phyloP scores from a whole-genome alignment of 768 basidiomycete species.

The Phlebiopsis gigantea region DNA sequence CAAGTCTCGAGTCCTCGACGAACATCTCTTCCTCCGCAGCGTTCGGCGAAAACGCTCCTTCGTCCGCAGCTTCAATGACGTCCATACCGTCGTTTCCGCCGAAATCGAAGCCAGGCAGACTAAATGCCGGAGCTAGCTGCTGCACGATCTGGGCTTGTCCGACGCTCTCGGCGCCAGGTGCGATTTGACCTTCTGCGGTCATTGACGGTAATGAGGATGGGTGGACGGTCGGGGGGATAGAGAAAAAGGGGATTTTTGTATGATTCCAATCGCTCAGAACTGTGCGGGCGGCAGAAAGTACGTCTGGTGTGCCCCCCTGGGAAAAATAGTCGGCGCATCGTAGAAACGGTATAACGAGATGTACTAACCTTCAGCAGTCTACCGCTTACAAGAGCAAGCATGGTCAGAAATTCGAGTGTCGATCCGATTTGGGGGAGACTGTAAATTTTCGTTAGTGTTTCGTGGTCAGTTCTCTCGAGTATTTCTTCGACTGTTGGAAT shows the following conservation, averaged over 20 bases:
- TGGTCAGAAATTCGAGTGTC: slow-evolving; percentile 82
- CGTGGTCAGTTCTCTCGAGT: slow-evolving; percentile 59
- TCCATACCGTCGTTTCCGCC: slow-evolving; percentile 53
- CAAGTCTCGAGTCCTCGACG: slow-evolving; percentile 29
- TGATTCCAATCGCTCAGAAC: slow-evolving; percentile 92
- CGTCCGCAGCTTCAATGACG: slow-evolving; percentile 75
- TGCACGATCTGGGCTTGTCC: slow-evolving; percentile 77
- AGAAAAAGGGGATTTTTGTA: slow-evolving; percentile 91
- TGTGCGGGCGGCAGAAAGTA: slow-evolving; percentile 75
- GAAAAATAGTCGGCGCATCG: background rate
- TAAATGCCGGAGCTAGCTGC: slow-evolving; percentile 34
- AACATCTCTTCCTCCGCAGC: slow-evolving; percentile 22
- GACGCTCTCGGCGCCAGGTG: slow-evolving; percentile 73
- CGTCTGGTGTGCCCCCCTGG: slow-evolving; percentile 88
- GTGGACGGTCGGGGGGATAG: slow-evolving; percentile 71
- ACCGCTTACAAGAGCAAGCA: slow-evolving; percentile 80
- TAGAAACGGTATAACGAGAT: background rate
- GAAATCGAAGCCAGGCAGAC: slow-evolving; percentile 3
- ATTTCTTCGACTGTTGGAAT: slow-evolving; percentile 75
- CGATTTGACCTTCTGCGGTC: slow-evolving; percentile 40
- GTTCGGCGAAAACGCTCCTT: slow-evolving; percentile 55
- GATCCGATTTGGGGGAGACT: slow-evolving; percentile 70
- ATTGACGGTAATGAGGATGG: slow-evolving; percentile 65
- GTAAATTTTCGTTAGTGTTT: slow-evolving; percentile 81
- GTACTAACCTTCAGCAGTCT: slow-evolving; percentile 69